A percentile compares a stretch with the other conserved stretches of the same genome.
These are phyloP conservation scores for Syncephalis fuscata DNA, from an alignment of 371 early-diverging fungal species.

Conservation along the genomic window DNA sequence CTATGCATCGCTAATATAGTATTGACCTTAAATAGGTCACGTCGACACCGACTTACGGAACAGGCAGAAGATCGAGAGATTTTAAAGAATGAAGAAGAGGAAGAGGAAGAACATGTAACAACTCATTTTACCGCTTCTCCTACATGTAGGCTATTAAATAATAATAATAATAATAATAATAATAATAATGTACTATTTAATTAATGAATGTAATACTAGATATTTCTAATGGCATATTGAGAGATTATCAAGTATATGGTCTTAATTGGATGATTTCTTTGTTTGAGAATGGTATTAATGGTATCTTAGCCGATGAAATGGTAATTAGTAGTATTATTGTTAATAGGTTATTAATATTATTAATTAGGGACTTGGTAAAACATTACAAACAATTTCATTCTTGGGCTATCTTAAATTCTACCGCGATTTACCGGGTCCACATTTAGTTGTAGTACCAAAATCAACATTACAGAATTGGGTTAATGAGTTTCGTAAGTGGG, in stretches of 20 bases:
- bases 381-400: conserved; percentile 95
- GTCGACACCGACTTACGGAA: conserved; percentile 83
- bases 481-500: conserved; percentile 86
- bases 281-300: conserved; percentile 95
- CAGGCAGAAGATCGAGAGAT: conserved; percentile 86
- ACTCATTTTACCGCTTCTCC: conserved; percentile 80
- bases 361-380: conserved; percentile 92
- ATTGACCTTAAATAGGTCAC: conserved; percentile 32
- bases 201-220: conserved; percentile 34
- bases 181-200: neutral
- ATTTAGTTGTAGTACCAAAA: conserved; percentile 95
- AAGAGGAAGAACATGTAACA: conserved; percentile 30
- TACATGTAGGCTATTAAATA: conserved; percentile 28
- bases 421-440: conserved; percentile 60
- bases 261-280: conserved; percentile 98
- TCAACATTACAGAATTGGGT: conserved; percentile 97
- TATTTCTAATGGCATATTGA: conserved; percentile 73
- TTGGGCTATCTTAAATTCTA: conserved; percentile 83
- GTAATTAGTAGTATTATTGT: conserved; percentile 11
- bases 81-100: conserved; percentile 54
- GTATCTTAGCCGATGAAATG: conserved; percentile 99
- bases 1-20: too few relatives aligned
- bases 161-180: neutral
- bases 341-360: conserved; percentile 10
- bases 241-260: conserved; percentile 97